phyloP scores from a whole-genome alignment of 1,284 basidiomycete species.

The Sutorius eximius region DNA sequence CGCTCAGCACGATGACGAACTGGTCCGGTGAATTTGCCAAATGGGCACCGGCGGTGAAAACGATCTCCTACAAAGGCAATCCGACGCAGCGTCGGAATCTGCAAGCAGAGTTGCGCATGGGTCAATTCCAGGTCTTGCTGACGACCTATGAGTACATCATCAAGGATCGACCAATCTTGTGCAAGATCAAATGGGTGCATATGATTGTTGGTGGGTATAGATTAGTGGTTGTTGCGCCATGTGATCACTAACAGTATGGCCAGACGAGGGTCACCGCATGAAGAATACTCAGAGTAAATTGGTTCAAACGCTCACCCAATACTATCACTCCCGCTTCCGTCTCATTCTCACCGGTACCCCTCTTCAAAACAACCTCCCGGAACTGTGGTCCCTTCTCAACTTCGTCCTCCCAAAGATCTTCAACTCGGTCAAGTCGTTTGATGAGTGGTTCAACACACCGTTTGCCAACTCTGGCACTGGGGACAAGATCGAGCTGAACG shows the following conservation, averaged over 20 bases:
- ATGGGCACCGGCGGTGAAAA: slow-evolving; percentile 90
- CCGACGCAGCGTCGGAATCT: slow-evolving; percentile 76
- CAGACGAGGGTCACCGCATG: slow-evolving; percentile 98
- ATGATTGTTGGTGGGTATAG: slow-evolving; percentile 86
- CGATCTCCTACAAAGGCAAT: slow-evolving; percentile 93
- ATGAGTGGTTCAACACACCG: slow-evolving; percentile 99
- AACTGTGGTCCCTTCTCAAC: slow-evolving; percentile 97
- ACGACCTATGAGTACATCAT: slow-evolving; percentile 99
- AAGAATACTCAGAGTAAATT: slow-evolving; percentile 99
- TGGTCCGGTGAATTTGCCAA: slow-evolving; percentile 97
- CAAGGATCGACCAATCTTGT: slow-evolving; percentile 90
- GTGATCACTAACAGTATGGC: slow-evolving; percentile 4
- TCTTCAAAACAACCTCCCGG: slow-evolving; percentile 97
- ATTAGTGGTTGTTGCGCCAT: not conserved
- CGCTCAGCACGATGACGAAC: slow-evolving; percentile 97
- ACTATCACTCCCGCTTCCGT: slow-evolving; percentile 92
- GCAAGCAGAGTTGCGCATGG: slow-evolving; percentile 72
- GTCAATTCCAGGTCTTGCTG: slow-evolving; percentile 92
- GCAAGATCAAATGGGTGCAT: slow-evolving; percentile 96
- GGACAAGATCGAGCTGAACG: slow-evolving; percentile 98
- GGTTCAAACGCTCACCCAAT: slow-evolving; percentile 88
- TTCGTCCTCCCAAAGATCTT: slow-evolving; percentile 98
- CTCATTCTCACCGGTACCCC: slow-evolving; percentile 98
- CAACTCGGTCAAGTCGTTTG: slow-evolving; percentile 99
- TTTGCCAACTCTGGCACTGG: slow-evolving; percentile 96